These are phyloP conservation scores for Zygosaccharomyces lentus DNA, from an alignment of 805 yeast species.

Conservation along the genomic window DNA sequence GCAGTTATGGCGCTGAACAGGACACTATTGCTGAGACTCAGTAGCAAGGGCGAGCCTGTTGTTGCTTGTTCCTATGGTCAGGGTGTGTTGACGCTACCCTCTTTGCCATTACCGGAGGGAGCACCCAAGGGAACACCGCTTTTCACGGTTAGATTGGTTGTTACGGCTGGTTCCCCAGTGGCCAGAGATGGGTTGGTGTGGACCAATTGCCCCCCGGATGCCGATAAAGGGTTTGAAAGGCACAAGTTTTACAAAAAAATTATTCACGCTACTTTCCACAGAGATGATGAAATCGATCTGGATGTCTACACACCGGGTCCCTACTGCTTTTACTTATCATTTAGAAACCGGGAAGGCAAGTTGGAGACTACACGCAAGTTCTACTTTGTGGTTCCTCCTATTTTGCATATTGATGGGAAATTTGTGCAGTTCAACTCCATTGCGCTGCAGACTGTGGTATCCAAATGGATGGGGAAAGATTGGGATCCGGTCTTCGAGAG, in stretches of 20 bases:
- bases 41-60: conserved; percentile 37
- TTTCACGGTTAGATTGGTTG: conserved; percentile 51
- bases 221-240: conserved; percentile 48
- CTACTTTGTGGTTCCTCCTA: conserved; percentile 79
- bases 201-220: conserved; percentile 63
- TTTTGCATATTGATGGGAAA: conserved; percentile 50
- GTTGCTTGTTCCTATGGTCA: conserved; percentile 31
- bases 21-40: conserved; percentile 34
- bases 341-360: conserved; percentile 37
- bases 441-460: conserved; percentile 77
- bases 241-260: conserved; percentile 47
- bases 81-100: conserved; percentile 40
- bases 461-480: conserved; percentile 83
- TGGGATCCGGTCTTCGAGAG: conserved; percentile 68
- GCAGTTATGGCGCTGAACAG: conserved; percentile 15
- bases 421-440: conserved; percentile 72
- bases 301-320: conserved; percentile 72
- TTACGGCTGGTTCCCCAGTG: conserved; percentile 73
- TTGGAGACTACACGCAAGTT: conserved; percentile 52
- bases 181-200: conserved; percentile 66
- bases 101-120: conserved; percentile 36
- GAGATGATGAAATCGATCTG: conserved; percentile 58
- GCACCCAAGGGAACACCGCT: conserved; percentile 41
- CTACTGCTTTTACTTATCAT: conserved; percentile 67
- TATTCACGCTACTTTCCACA: conserved; percentile 55